Conservation (phyloP, 768 basidiomycete species). For the Lactarius hatsudake region DNA sequence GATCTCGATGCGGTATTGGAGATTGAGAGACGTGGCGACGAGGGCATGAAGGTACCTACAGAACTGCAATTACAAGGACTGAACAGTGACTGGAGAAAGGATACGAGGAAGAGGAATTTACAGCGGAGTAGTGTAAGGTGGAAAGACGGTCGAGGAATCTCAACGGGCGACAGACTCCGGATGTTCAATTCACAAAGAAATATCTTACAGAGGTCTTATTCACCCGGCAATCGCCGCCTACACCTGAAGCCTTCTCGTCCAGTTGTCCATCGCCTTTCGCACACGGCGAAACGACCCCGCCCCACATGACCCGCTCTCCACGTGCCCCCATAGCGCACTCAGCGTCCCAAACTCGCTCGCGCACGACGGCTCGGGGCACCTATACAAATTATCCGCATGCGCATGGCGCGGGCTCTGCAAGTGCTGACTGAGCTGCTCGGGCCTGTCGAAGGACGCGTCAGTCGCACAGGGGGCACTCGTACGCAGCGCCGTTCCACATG, state of each 20-base stretch:
- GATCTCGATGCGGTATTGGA: conserved; percentile 36
- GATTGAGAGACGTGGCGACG: conserved; percentile 29
- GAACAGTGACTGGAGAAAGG: too few species aligned
- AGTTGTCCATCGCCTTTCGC: conserved; percentile 4
- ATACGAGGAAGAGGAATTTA: not conserved
- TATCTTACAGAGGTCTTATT: not conserved
- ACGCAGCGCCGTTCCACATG: conserved; percentile 44
- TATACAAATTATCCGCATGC: conserved; percentile 12
- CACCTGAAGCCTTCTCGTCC: not conserved
- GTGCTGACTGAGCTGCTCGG: conserved; percentile 57
- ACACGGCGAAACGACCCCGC: conserved; percentile 10
- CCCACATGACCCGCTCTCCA: conserved; percentile 6
- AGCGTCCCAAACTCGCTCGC: conserved; percentile 7
- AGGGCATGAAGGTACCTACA: conserved; percentile 29
- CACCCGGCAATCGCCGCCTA: not conserved
- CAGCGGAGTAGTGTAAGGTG: conserved; percentile 12
- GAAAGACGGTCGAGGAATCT: conserved; percentile 1
- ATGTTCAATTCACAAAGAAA: not conserved
- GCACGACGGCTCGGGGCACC: conserved; percentile 1
- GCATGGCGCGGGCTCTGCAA: conserved; percentile 49
- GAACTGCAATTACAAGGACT: conserved; percentile 24
- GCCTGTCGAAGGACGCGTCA: conserved; percentile 35
- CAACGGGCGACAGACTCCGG: too few species aligned
- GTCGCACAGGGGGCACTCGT: conserved; percentile 67
- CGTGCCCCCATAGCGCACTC: conserved; percentile 9